Conservation (phyloP, 2,329 filamentous ascomycete species). For the Leptographium flavum region DNA sequence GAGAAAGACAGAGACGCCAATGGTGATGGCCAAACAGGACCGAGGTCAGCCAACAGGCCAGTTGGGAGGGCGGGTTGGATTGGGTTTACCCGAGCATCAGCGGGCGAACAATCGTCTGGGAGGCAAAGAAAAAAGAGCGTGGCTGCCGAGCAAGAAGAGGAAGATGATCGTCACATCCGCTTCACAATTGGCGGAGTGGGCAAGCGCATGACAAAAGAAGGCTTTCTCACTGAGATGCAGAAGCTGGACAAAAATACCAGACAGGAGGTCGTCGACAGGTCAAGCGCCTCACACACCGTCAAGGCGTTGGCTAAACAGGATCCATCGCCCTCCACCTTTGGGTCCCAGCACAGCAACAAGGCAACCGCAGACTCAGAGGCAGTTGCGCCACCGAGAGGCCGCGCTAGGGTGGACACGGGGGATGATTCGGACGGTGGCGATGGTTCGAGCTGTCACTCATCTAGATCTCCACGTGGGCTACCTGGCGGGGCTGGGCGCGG, state of each 20-base stretch:
- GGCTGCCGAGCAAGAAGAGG: constrained; percentile 29
- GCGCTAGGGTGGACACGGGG: not conserved
- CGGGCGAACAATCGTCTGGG: constrained; percentile 15
- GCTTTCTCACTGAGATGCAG: constrained; percentile 63
- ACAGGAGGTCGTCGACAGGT: constrained; percentile 37
- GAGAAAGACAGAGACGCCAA: constrained; percentile 17
- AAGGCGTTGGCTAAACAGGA: constrained; percentile 35
- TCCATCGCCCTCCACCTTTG: constrained; percentile 3
- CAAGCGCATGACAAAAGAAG: constrained; percentile 62
- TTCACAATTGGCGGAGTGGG: constrained; percentile 66
- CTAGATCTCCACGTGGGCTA: not conserved
- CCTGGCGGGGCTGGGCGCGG: not conserved
- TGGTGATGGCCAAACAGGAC: constrained; percentile 15
- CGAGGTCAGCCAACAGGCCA: constrained; percentile 23
- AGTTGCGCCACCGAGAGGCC: not conserved
- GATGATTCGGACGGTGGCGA: not conserved
- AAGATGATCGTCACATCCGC: constrained; percentile 57
- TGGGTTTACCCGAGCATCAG: constrained; percentile 23
- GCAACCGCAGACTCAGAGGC: not conserved
- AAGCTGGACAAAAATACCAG: constrained; percentile 54
- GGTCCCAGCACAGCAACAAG: not conserved
- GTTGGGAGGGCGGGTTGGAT: constrained; percentile 33
- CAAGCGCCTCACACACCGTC: constrained; percentile 30
- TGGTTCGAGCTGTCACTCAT: not conserved
- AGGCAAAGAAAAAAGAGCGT: constrained; percentile 25